These are phyloP conservation scores for Akanthomyces dipterigenus DNA, from an alignment of 2,329 filamentous ascomycete species.

Conservation along the genomic window DNA sequence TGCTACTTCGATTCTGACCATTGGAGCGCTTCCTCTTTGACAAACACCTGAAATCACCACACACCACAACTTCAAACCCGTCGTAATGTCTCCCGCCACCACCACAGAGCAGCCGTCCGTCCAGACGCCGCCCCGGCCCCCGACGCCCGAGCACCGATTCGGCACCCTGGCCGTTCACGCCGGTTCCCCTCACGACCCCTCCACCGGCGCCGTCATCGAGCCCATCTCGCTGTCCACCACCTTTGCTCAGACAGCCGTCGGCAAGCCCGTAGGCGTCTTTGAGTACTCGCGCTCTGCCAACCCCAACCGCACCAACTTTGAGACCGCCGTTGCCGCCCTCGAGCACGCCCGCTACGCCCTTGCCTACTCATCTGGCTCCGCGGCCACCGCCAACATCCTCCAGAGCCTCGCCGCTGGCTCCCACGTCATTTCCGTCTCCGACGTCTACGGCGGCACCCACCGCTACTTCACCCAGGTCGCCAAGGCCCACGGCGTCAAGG, in stretches of 20 bases:
- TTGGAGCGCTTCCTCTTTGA: not conserved
- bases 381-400: conserved; percentile 86
- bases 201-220: conserved; percentile 92
- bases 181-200: conserved; percentile 81
- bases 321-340: conserved; percentile 81
- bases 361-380: conserved; percentile 89
- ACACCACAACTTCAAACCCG: not conserved
- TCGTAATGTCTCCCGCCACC: conserved; percentile 24
- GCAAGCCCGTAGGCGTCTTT: conserved; percentile 78
- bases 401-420: conserved; percentile 86
- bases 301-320: conserved; percentile 93
- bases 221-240: conserved; percentile 94
- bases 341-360: conserved; percentile 90
- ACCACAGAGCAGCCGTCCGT: conserved; percentile 43
- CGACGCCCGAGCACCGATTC: conserved; percentile 70
- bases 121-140: conserved; percentile 65
- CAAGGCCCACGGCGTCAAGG: conserved; percentile 84
- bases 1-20: not conserved
- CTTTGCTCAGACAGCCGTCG: conserved; percentile 84
- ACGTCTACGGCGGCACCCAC: conserved; percentile 97
- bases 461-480: conserved; percentile 98
- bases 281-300: conserved; percentile 94
- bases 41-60: not conserved
- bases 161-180: conserved; percentile 94
- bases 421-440: conserved; percentile 92